phyloP scores from a whole-genome alignment of 129 eudicot genomes.

The Flaveria trinervia region DNA sequence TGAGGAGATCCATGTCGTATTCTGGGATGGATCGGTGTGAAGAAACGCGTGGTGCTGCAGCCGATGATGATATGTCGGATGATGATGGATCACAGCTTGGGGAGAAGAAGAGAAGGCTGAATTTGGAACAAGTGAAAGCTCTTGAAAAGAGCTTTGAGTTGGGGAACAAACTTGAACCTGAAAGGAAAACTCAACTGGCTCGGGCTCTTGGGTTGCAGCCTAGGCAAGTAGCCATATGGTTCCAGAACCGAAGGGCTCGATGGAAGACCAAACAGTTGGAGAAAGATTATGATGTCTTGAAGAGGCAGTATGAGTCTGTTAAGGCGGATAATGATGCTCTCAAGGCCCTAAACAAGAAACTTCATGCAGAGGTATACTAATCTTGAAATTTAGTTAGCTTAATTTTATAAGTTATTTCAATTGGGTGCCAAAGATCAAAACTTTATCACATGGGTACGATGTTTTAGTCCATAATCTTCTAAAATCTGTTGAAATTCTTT shows the following conservation, averaged over 20 bases:
- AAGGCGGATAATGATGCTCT: slow-evolving; percentile 89
- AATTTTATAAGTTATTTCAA: background rate
- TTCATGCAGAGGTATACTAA: slow-evolving; percentile 72
- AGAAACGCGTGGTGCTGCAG: slow-evolving; percentile 52
- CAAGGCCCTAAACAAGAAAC: slow-evolving; percentile 74
- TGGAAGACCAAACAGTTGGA: slow-evolving; percentile 97
- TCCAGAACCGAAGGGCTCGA: slow-evolving; percentile 91
- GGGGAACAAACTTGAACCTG: slow-evolving; percentile 83
- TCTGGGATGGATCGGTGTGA: slow-evolving; percentile 66
- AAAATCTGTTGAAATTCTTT: background rate
- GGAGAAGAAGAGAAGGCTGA: slow-evolving; percentile 87
- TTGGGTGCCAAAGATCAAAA: background rate
- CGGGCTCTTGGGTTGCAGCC: slow-evolving; percentile 85
- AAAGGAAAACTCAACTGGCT: slow-evolving; percentile 83
- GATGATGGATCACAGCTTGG: slow-evolving; percentile 84
- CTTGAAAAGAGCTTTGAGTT: slow-evolving; percentile 85
- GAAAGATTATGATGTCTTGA: slow-evolving; percentile 70
- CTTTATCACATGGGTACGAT: slow-evolving; percentile 23
- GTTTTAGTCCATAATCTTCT: background rate
- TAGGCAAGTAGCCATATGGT: slow-evolving; percentile 89
- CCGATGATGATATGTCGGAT: slow-evolving; percentile 67
- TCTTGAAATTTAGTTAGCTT: background rate
- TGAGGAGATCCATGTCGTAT: slow-evolving; percentile 91
- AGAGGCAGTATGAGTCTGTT: slow-evolving; percentile 73
- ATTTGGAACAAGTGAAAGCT: slow-evolving; percentile 83